These are phyloP conservation scores for Coemansia sp. DNA, from an alignment of 192 early-diverging fungal species.

Conservation along the genomic window DNA sequence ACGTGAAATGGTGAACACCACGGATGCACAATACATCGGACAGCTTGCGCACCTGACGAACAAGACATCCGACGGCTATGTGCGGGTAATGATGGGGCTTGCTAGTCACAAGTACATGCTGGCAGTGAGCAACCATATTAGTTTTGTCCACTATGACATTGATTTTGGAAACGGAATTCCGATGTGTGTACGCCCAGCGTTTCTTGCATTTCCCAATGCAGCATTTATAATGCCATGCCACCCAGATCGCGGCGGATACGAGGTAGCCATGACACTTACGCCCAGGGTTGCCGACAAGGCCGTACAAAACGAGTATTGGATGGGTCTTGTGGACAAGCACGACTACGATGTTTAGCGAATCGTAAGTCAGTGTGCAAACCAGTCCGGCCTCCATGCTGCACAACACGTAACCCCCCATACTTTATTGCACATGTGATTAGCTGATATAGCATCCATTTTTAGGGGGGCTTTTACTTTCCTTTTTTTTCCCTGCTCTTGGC, in stretches of 20 bases:
- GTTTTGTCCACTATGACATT: background rate
- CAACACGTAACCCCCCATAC: no score
- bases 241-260: background rate
- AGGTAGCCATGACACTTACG: background rate
- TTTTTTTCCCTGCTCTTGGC: no score
- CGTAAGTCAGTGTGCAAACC: no score
- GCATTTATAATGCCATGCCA: background rate
- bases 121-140: background rate
- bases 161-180: background rate
- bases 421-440: no score
- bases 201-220: constrained; percentile 2
- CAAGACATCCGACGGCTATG: background rate
- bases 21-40: background rate
- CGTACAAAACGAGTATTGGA: background rate
- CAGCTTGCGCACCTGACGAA: background rate
- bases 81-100: background rate
- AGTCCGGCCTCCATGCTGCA: no score
- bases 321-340: background rate
- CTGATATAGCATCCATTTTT: no score
- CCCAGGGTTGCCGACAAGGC: background rate
- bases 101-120: background rate
- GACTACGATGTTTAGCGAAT: background rate
- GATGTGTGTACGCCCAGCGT: background rate
- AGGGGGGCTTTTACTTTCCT: no score
- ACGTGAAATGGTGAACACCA: background rate